phyloP scores from a whole-genome alignment of 495 filamentous ascomycete genomes.

The Penicillium diatomitis region DNA sequence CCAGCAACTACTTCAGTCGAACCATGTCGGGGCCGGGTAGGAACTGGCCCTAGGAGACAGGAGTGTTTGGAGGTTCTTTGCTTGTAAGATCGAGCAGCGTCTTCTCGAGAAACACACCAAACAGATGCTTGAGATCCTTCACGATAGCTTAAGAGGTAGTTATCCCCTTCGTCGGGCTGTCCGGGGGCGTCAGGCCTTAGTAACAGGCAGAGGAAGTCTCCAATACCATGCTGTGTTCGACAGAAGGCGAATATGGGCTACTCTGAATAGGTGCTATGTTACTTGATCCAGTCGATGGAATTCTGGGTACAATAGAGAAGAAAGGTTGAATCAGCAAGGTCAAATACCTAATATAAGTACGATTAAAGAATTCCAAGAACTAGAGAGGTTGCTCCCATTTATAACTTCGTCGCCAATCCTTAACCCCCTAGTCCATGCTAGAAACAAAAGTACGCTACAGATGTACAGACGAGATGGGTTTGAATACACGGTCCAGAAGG shows the following conservation, averaged over 20 bases:
- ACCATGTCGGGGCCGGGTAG: constrained; percentile 3
- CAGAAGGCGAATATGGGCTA: not conserved
- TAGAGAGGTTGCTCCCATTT: not conserved
- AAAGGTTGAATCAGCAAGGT: not conserved
- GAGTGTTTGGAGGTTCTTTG: constrained; percentile 9
- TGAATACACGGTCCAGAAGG: too few species aligned
- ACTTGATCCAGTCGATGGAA: not conserved
- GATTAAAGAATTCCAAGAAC: not conserved
- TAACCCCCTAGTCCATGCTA: too few species aligned
- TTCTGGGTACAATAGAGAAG: not conserved
- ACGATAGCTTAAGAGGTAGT: not conserved
- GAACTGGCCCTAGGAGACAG: constrained; percentile 5
- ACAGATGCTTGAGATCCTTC: constrained; percentile 1
- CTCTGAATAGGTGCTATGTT: not conserved
- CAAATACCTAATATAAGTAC: not conserved
- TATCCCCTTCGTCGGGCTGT: not conserved
- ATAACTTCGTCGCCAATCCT: not conserved
- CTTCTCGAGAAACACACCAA: constrained; percentile 6
- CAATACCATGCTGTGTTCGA: not conserved
- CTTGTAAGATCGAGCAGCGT: constrained; percentile 5
- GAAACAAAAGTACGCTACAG: too few species aligned
- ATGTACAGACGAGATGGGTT: too few species aligned
- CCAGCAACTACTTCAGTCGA: constrained; percentile 6
- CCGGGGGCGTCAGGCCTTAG: not conserved
- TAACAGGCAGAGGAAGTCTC: not conserved